These are phyloP conservation scores for Wallemia mellicola DNA, from an alignment of 1,284 basidiomycete species.

Conservation along the genomic window DNA sequence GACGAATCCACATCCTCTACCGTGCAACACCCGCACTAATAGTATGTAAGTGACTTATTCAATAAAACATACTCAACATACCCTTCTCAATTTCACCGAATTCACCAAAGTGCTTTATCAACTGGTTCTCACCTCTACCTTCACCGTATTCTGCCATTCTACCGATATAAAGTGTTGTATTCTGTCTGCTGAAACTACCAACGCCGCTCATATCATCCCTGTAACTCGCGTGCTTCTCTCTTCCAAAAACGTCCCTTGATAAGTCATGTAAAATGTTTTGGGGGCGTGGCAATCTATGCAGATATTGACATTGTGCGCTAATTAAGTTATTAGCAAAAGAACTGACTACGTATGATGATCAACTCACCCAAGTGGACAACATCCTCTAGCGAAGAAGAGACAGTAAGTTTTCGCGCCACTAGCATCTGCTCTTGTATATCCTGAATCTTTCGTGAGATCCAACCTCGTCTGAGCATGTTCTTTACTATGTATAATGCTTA, in stretches of 20 bases:
- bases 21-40: constrained; percentile 61
- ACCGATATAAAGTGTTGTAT: constrained; percentile 81
- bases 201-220: constrained; percentile 99
- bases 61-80: constrained; percentile 19
- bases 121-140: constrained; percentile 67
- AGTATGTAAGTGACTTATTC: constrained; percentile 1
- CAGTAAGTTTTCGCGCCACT: constrained; percentile 75
- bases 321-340: background rate
- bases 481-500: constrained; percentile 29
- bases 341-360: background rate
- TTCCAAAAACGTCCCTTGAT: constrained; percentile 82
- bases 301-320: constrained; percentile 73
- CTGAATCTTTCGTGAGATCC: constrained; percentile 58
- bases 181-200: constrained; percentile 74
- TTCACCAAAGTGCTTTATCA: constrained; percentile 73
- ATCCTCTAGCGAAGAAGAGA: constrained; percentile 81
- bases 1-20: constrained; percentile 86
- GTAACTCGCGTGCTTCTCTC: constrained; percentile 91
- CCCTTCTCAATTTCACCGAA: constrained; percentile 88
- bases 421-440: constrained; percentile 73
- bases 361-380: constrained; percentile 62
- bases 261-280: constrained; percentile 44
- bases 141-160: constrained; percentile 69
- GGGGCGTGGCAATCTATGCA: constrained; percentile 56
- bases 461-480: constrained; percentile 71